A percentile compares a stretch with the other conserved stretches of the same genome.
Conservation (phyloP, 2,329 filamentous ascomycete species). For the Alternaria gansuensis region DNA sequence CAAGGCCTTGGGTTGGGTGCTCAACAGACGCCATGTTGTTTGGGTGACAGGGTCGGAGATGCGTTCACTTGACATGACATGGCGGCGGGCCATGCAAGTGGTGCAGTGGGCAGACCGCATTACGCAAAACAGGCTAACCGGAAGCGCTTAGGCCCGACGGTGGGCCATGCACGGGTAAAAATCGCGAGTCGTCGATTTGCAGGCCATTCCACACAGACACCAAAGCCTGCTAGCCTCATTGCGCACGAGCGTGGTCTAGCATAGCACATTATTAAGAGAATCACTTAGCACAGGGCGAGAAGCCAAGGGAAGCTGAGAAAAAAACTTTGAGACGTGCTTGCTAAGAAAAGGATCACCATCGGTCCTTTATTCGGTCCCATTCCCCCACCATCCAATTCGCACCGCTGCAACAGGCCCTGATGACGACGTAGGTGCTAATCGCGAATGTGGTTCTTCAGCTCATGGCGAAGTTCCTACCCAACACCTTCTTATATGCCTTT, state of each 20-base stretch:
- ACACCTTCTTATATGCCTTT: slow-evolving; percentile 35
- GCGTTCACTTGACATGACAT: slow-evolving; percentile 22
- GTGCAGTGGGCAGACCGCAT: slow-evolving; percentile 17
- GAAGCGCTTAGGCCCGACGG: slow-evolving; percentile 14
- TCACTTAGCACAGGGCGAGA: slow-evolving; percentile 28
- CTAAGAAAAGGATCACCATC: slow-evolving; percentile 32
- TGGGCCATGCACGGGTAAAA: slow-evolving; percentile 27
- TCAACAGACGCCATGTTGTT: slow-evolving; percentile 11
- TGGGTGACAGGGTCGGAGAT: slow-evolving; percentile 16
- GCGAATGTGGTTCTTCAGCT: slow-evolving; percentile 30
- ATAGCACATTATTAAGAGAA: slow-evolving; percentile 39
- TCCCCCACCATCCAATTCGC: slow-evolving; percentile 48
- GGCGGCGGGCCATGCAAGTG: slow-evolving; percentile 7
- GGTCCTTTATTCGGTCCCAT: slow-evolving; percentile 42
- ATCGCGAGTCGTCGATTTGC: slow-evolving; percentile 36
- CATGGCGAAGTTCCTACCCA: slow-evolving; percentile 31
- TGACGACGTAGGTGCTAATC: slow-evolving; percentile 47
- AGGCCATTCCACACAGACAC: slow-evolving; percentile 32
- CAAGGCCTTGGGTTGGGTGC: slow-evolving; percentile 23
- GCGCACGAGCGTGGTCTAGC: slow-evolving; percentile 27
- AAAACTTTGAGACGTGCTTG: slow-evolving; percentile 29
- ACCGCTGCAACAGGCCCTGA: slow-evolving; percentile 39
- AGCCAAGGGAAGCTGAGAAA: slow-evolving; percentile 18
- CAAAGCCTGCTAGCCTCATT: slow-evolving; percentile 35
- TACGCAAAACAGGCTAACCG: slow-evolving; percentile 16